Percentiles rank a stretch among this genome's conserved stretches.
These are phyloP conservation scores for Leucocoprinus leucothites DNA, from an alignment of 768 basidiomycete species.

Conservation along the genomic window DNA sequence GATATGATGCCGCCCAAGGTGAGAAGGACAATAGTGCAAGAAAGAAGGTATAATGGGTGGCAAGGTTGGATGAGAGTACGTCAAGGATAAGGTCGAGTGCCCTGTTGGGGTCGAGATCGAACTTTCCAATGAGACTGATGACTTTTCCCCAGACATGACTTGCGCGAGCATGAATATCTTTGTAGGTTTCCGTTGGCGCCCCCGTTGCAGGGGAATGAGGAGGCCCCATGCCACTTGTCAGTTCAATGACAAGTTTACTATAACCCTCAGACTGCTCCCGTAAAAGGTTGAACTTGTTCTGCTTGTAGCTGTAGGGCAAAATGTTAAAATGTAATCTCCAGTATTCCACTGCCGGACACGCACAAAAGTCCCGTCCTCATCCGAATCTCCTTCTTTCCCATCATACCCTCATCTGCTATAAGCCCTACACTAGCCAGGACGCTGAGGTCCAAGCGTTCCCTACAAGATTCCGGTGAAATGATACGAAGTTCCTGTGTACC, in stretches of 20 bases:
- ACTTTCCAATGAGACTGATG: conserved; percentile 89
- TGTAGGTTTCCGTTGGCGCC: conserved; percentile 55
- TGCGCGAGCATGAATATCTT: conserved; percentile 60
- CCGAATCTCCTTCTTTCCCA: conserved; percentile 80
- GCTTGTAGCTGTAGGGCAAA: conserved; percentile 72
- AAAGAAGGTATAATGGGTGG: conserved; percentile 87
- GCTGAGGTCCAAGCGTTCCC: conserved; percentile 70
- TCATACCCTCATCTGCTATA: conserved; percentile 59
- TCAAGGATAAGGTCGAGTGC: conserved; percentile 93
- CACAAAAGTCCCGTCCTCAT: conserved; percentile 81
- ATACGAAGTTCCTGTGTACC: conserved; percentile 51
- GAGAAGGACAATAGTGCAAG: conserved; percentile 81
- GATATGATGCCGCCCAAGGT: conserved; percentile 73
- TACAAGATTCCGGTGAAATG: conserved; percentile 57
- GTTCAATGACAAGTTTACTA: conserved; percentile 85
- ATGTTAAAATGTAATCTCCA: not conserved
- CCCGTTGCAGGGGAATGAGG: conserved; percentile 69
- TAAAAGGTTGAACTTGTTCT: conserved; percentile 97
- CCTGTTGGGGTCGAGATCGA: conserved; percentile 93
- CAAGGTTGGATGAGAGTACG: conserved; percentile 77
- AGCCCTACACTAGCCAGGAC: conserved; percentile 64
- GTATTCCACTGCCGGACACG: conserved; percentile 26
- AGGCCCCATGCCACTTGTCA: conserved; percentile 74
- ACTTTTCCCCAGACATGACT: conserved; percentile 78
- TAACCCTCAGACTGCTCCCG: conserved; percentile 98